phyloP scores from a whole-genome alignment of 2,329 filamentous ascomycete genomes.

The Bertia moriformis region DNA sequence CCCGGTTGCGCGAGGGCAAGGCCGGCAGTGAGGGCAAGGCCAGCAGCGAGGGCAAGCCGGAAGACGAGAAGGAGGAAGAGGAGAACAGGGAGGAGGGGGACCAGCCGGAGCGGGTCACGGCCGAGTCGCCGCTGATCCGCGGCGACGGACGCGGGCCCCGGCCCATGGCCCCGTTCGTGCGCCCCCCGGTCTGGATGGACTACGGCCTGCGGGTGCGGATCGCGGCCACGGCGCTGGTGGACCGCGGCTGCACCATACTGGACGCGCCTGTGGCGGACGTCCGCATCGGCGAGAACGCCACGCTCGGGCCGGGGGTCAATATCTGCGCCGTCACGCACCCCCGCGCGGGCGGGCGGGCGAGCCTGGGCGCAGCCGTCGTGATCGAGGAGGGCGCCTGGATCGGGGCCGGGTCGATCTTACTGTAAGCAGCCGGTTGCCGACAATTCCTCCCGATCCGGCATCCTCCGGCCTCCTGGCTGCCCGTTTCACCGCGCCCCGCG shows the following conservation, averaged over 20 bases:
- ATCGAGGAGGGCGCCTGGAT: not conserved
- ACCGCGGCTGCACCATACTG: constrained; percentile 16
- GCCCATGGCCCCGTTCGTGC: constrained; percentile 13
- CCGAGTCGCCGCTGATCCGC: not conserved
- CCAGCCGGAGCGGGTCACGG: no score
- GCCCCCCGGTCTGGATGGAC: constrained; percentile 14
- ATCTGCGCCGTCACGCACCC: constrained; percentile 14
- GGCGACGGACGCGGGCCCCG: not conserved
- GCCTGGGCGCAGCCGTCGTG: not conserved
- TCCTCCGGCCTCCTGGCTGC: no score
- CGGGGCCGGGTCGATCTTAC: not conserved
- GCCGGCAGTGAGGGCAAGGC: no score
- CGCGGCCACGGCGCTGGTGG: constrained; percentile 14
- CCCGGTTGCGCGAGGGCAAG: not conserved
- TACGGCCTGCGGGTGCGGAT: constrained; percentile 16
- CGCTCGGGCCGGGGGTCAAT: constrained; percentile 14
- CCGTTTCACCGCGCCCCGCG: no score
- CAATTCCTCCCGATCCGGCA: no score
- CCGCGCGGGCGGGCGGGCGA: constrained; percentile 4
- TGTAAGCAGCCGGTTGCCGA: no score
- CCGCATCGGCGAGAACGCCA: constrained; percentile 14
- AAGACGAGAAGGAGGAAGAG: no score
- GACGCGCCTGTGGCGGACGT: constrained; percentile 18
- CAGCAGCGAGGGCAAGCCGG: not conserved
- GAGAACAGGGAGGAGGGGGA: no score